These are phyloP conservation scores for Tetracentron sinense DNA, from an alignment of 164 flowering plant genomes.

Conservation along the genomic window DNA sequence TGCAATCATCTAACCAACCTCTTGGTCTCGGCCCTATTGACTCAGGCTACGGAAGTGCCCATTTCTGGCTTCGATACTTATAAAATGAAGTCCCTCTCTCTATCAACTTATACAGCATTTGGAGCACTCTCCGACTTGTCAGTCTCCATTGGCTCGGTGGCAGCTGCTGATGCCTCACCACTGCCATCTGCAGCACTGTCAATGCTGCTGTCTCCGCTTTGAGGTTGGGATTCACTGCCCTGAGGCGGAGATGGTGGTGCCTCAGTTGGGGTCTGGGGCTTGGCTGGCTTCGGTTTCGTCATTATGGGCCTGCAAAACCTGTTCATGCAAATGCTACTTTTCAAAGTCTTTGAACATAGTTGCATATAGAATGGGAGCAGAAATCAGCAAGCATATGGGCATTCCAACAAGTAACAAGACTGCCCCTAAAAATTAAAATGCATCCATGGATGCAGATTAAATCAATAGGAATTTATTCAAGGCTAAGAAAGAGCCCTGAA, in stretches of 20 bases:
- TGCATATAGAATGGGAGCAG: too few species aligned
- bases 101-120: slow-evolving; percentile 18
- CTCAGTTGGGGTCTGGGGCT: slow-evolving; percentile 47
- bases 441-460: too few species aligned
- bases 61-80: not conserved
- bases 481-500: too few species aligned
- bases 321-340: slow-evolving; percentile 7
- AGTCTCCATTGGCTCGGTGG: slow-evolving; percentile 72
- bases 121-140: slow-evolving; percentile 42
- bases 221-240: slow-evolving; percentile 33
- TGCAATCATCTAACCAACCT: not conserved
- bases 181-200: slow-evolving; percentile 26
- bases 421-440: too few species aligned
- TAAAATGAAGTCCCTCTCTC: not conserved
- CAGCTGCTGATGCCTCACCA: slow-evolving; percentile 52
- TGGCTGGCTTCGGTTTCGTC: slow-evolving; percentile 76
- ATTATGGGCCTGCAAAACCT: slow-evolving; percentile 84
- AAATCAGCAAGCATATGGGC: too few species aligned
- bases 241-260: slow-evolving; percentile 48
- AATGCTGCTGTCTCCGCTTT: slow-evolving; percentile 34
- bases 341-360: too few species aligned
- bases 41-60: not conserved
- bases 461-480: too few species aligned
- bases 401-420: too few species aligned
- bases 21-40: too few species aligned